Conservation (phyloP, 2,329 filamentous ascomycete genomes). For the Albophoma yamanashiensis region DNA sequence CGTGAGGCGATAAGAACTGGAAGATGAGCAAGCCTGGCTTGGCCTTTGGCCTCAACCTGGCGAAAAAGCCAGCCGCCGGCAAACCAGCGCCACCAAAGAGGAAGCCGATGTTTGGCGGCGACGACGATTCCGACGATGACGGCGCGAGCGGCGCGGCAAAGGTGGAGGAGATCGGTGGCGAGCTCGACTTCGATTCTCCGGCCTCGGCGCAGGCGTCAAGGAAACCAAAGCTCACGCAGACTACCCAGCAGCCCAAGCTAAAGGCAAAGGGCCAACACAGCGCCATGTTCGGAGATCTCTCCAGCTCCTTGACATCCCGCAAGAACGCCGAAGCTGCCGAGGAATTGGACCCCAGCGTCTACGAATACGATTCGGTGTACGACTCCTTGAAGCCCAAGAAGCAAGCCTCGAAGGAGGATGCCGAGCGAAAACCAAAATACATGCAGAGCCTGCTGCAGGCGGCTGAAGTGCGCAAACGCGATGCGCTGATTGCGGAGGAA, state of each 20-base stretch:
- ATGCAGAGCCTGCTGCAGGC: constrained; percentile 65
- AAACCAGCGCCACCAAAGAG: constrained; percentile 39
- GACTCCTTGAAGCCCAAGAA: constrained; percentile 63
- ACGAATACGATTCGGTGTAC: constrained; percentile 78
- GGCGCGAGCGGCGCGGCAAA: constrained; percentile 22
- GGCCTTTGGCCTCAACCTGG: constrained; percentile 47
- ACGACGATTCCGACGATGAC: constrained; percentile 44
- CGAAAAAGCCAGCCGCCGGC: constrained; percentile 42
- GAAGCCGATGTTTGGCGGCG: constrained; percentile 49
- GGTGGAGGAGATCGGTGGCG: constrained; percentile 51
- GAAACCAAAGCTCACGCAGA: constrained; percentile 20
- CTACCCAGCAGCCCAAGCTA: constrained; percentile 29
- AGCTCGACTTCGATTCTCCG: constrained; percentile 36
- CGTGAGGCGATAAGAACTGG: background rate
- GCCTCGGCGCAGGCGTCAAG: constrained; percentile 11
- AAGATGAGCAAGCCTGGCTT: constrained; percentile 37
- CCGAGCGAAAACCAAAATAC: constrained; percentile 62
- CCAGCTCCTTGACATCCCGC: constrained; percentile 50
- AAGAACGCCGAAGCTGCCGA: constrained; percentile 55
- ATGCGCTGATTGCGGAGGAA: constrained; percentile 68
- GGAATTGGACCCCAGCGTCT: constrained; percentile 61
- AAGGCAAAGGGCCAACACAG: constrained; percentile 30
- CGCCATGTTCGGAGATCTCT: constrained; percentile 53
- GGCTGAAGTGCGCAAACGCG: constrained; percentile 66
- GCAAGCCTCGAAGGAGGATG: constrained; percentile 40